Evolutionary conservation across 441 rosid species (phyloP).

Genomic region (Mallotus japonicus): DNA sequence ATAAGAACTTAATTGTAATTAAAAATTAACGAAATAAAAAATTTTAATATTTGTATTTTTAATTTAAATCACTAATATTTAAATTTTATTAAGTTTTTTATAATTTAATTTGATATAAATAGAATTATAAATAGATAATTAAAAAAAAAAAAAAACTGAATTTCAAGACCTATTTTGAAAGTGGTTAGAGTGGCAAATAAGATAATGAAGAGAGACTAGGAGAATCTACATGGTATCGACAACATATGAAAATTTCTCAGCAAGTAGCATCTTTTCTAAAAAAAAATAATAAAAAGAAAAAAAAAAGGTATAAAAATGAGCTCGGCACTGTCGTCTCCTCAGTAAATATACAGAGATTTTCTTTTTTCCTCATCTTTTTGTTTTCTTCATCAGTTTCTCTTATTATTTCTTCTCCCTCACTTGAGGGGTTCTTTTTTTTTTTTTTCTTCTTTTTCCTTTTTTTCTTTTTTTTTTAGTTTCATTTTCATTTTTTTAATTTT

Average conservation of each 20-base stretch:
- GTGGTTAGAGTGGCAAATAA: too few species aligned
- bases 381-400: constrained; percentile 1
- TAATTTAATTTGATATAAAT: too few species aligned
- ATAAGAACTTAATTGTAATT: too few species aligned
- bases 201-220: too few species aligned
- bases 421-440: constrained; percentile 26
- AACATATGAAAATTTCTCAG: not conserved
- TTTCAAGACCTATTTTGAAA: too few species aligned
- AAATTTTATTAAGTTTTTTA: too few species aligned
- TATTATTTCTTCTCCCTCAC: constrained; percentile 15
- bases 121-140: too few species aligned
- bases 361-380: not conserved
- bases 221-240: not conserved
- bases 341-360: not conserved
- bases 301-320: too few species aligned
- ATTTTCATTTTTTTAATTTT: not conserved
- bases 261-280: not conserved
- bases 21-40: too few species aligned
- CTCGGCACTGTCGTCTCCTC: not conserved
- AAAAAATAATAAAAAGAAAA: not conserved
- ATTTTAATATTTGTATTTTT: too few species aligned
- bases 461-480: not conserved
- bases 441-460: not conserved
- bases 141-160: too few species aligned
- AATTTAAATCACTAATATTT: too few species aligned